Conservation (phyloP, 164 flowering plant species). For the Pachysandra terminalis region DNA sequence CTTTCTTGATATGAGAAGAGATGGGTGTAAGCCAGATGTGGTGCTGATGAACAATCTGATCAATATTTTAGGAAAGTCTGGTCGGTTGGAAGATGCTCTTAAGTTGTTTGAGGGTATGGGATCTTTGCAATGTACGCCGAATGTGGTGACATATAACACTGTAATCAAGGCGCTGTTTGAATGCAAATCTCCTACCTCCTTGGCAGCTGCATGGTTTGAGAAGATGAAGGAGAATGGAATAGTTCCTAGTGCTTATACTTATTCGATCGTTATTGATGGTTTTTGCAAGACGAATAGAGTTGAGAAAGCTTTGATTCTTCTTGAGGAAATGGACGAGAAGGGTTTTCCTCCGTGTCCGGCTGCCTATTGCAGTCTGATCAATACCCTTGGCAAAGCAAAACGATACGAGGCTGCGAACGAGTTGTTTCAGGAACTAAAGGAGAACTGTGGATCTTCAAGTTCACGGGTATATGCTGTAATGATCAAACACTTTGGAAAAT, state of each 20-base stretch:
- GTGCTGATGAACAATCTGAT: slow-evolving; percentile 81
- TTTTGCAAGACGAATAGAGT: slow-evolving; percentile 83
- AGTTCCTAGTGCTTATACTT: slow-evolving; percentile 69
- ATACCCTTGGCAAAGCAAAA: slow-evolving; percentile 77
- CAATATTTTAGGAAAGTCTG: slow-evolving; percentile 65
- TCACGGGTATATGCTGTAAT: slow-evolving; percentile 90
- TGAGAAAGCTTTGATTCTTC: slow-evolving; percentile 78
- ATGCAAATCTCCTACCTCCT: slow-evolving; percentile 60
- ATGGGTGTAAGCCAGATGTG: slow-evolving; percentile 74
- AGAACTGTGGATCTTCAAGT: slow-evolving; percentile 78
- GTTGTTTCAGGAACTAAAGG: slow-evolving; percentile 83
- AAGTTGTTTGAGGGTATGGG: slow-evolving; percentile 67
- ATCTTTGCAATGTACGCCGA: slow-evolving; percentile 56
- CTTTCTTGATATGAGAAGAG: slow-evolving; percentile 49
- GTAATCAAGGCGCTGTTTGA: slow-evolving; percentile 68
- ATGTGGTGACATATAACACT: slow-evolving; percentile 82
- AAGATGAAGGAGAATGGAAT: slow-evolving; percentile 79
- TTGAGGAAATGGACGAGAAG: slow-evolving; percentile 98
- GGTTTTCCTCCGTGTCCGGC: slow-evolving; percentile 93
- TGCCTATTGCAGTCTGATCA: slow-evolving; percentile 93
- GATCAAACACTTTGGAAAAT: slow-evolving; percentile 91
- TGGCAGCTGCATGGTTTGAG: slow-evolving; percentile 61
- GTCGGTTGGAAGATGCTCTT: slow-evolving; percentile 61
- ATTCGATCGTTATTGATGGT: slow-evolving; percentile 93
- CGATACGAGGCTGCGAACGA: slow-evolving; percentile 90